Percentiles rank a stretch among this genome's conserved stretches.
phyloP scores from a whole-genome alignment of 768 basidiomycete genomes.

The Crucibulum laeve region DNA sequence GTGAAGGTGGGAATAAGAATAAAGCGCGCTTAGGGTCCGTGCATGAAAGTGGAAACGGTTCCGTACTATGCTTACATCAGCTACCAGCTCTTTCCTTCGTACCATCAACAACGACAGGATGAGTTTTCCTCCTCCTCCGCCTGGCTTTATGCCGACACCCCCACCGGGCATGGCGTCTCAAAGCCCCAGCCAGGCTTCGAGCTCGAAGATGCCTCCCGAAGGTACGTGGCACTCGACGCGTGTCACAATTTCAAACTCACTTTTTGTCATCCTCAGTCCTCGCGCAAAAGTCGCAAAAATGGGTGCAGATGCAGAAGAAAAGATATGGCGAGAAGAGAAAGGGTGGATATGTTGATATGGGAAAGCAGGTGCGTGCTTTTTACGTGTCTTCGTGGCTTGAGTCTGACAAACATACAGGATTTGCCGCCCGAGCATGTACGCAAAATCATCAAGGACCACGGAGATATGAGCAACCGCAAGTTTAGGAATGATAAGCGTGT shows the following conservation, averaged over 20 bases:
- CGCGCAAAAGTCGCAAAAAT: constrained; percentile 92
- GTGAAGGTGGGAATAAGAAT: no score
- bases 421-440: constrained; percentile 96
- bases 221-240: constrained; percentile 22
- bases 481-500: constrained; percentile 99
- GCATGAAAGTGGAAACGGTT: constrained; percentile 19
- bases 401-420: constrained; percentile 49
- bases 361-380: constrained; percentile 71
- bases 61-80: constrained; percentile 34
- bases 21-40: constrained; percentile 35
- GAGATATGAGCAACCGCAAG: constrained; percentile 99
- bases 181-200: constrained; percentile 26
- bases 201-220: constrained; percentile 43
- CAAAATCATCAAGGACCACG: constrained; percentile 99
- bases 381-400: constrained; percentile 6
- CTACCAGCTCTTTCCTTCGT: constrained; percentile 32
- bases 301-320: constrained; percentile 90
- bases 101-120: constrained; percentile 34
- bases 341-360: constrained; percentile 88
- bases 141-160: constrained; percentile 45
- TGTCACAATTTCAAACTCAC: constrained; percentile 8
- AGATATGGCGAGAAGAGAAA: constrained; percentile 89
- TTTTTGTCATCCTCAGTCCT: constrained; percentile 43
- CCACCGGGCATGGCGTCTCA: constrained; percentile 50
- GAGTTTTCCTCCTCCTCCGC: constrained; percentile 57